phyloP scores from a whole-genome alignment of 345 rosid species.

The Aquilaria malaccensis region DNA sequence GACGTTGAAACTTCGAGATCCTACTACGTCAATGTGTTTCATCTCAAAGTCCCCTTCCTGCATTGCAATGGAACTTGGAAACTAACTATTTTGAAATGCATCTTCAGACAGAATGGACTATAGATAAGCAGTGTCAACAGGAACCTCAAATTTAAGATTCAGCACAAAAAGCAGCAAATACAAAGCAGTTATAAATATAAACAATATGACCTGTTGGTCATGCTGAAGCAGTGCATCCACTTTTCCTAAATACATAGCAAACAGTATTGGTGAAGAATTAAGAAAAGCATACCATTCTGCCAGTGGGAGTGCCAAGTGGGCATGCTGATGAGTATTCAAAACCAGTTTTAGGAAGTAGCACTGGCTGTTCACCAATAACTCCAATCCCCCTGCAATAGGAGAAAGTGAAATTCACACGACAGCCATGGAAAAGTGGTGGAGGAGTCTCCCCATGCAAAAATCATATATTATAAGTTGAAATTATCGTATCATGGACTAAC shows the following conservation, averaged over 20 bases:
- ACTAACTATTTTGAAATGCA: neutral
- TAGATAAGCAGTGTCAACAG: too few species aligned
- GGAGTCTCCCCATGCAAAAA: neutral
- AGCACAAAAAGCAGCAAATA: neutral
- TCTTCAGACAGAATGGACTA: neutral
- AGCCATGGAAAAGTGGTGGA: neutral
- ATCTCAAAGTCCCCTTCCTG: slow-evolving; percentile 85
- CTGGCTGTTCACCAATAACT: slow-evolving; percentile 79
- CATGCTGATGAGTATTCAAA: slow-evolving; percentile 83
- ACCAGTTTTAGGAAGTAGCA: slow-evolving; percentile 55
- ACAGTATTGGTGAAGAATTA: neutral
- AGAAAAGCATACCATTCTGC: slow-evolving; percentile 47
- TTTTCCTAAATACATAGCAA: neutral
- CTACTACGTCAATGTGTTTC: slow-evolving; percentile 56
- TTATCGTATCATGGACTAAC: neutral
- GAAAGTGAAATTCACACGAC: slow-evolving; percentile 3
- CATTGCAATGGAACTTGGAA: slow-evolving; percentile 8
- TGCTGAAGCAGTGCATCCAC: neutral
- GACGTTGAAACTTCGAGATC: slow-evolving; percentile 49
- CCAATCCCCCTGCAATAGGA: slow-evolving; percentile 51
- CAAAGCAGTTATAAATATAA: neutral
- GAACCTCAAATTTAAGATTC: neutral
- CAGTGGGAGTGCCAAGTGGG: slow-evolving; percentile 53
- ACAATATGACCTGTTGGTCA: neutral
- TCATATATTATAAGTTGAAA: neutral